Evolutionary conservation across 805 yeast genomes (phyloP), one percentile per base, ranked within the genome.

Genomic region (Starmera quercuum): DNA sequence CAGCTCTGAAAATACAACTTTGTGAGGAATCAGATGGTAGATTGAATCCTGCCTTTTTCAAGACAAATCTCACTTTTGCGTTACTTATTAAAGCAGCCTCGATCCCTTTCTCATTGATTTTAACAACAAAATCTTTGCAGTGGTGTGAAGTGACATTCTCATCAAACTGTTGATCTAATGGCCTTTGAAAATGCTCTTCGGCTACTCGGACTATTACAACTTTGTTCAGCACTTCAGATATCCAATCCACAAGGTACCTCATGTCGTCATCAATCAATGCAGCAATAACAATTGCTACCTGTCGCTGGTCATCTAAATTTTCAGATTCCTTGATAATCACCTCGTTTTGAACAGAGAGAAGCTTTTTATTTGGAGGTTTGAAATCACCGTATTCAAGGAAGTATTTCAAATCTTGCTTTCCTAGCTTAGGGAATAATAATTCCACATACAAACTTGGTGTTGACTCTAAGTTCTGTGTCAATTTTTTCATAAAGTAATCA

Each of bases 321-420:
- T 47, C 51, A 8, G 33, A 35, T 9, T 40, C 41, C 19, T 45
- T 53, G 36, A 67, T 57, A 22, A 44, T 53, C 34, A 52, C 45
- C n/a, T 42, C 37, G 5, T 31, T 37, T 4, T 31, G 38, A 7
- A 30, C 49, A 7, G 32, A 12, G 1, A 30, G 32, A 10, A 24
- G 29, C 7, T 32, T 49, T 22, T 40, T 52, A 10, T 23, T 25
- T 11, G 36, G 42, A 2, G 26, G 39, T 11, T 40, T 37, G 16
- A 39, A 32, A 11, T 75, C 75, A 17, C 95, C 95, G 6, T 77
- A 65, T 23, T 74, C 66, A 41, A 80, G 67, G 45, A 67, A 90
- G 29, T 66, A 60, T 39, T 63, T 59, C 16, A 66, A 61, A 40
- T 53, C 68, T 15, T 56, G 59, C 47, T 63, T 75, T 56, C 51